Percentiles rank a stretch among this genome's conserved stretches.
Evolutionary conservation across 2,329 filamentous ascomycete species (phyloP).

Genomic region (Karstenula rhodostoma): DNA sequence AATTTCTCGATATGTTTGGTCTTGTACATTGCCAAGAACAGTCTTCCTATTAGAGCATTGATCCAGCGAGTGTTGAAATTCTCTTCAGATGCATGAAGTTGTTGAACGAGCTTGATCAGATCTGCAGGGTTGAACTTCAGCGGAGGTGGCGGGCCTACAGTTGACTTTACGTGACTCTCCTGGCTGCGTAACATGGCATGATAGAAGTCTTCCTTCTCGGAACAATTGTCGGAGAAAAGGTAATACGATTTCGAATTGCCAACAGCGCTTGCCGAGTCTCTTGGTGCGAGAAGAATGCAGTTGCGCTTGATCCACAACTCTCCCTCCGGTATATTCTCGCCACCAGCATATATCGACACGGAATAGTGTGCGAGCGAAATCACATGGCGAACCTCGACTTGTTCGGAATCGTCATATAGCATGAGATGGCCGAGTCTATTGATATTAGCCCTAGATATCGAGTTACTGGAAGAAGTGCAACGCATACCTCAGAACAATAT

Average conservation of each 20-base stretch:
- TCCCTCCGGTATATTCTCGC: conserved; percentile 80
- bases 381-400: conserved; percentile 94
- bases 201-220: conserved; percentile 98
- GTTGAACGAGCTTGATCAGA: conserved; percentile 88
- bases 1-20: conserved; percentile 82
- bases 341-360: conserved; percentile 84
- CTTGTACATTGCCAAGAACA: conserved; percentile 88
- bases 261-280: conserved; percentile 57
- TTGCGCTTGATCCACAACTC: conserved; percentile 97
- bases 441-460: conserved; percentile 16
- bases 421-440: conserved; percentile 81
- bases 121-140: conserved; percentile 83
- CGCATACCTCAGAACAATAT: conserved; percentile 81
- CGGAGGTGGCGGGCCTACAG: conserved; percentile 69
- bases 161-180: conserved; percentile 67
- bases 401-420: conserved; percentile 95
- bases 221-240: conserved; percentile 93
- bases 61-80: conserved; percentile 91
- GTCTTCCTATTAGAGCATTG: conserved; percentile 85
- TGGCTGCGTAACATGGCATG: conserved; percentile 89
- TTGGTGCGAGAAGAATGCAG: conserved; percentile 78
- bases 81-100: conserved; percentile 89
- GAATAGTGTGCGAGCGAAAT: conserved; percentile 90
- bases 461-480: background rate
- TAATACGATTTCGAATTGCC: conserved; percentile 85